These are phyloP conservation scores for Komagataea norvegica DNA, from an alignment of 1,139 yeast genomes.

Conservation along the genomic window DNA sequence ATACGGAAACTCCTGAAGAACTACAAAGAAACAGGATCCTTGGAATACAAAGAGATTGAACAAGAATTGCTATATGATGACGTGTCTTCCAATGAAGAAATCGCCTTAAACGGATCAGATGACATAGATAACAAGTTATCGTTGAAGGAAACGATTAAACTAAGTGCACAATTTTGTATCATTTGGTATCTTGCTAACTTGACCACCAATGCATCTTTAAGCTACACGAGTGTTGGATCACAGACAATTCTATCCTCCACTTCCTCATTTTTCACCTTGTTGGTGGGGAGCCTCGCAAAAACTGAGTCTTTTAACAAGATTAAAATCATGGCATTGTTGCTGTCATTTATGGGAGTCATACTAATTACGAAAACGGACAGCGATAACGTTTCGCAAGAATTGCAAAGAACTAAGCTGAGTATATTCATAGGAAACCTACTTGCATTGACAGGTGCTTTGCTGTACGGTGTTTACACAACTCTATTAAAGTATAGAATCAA, in stretches of 20 bases:
- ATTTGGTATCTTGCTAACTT: constrained; percentile 90
- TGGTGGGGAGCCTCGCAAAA: constrained; percentile 70
- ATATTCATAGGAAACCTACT: constrained; percentile 70
- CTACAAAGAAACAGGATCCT: constrained; percentile 27
- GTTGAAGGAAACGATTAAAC: constrained; percentile 44
- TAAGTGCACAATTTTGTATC: constrained; percentile 77
- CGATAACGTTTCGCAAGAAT: constrained; percentile 30
- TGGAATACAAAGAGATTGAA: constrained; percentile 27
- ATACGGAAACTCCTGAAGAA: constrained; percentile 30
- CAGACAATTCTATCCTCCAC: constrained; percentile 92
- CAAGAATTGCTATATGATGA: constrained; percentile 24
- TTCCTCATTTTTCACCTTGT: constrained; percentile 83
- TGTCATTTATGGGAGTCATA: constrained; percentile 75
- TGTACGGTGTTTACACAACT: constrained; percentile 91
- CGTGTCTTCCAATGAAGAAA: constrained; percentile 24
- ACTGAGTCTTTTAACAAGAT: constrained; percentile 63
- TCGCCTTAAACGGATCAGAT: constrained; percentile 23
- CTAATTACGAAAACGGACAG: constrained; percentile 64
- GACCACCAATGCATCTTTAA: constrained; percentile 79
- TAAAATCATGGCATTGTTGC: constrained; percentile 63
- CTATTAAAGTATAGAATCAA: constrained; percentile 68
- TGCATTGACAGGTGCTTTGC: constrained; percentile 77
- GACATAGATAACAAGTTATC: constrained; percentile 35
- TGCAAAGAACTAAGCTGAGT: constrained; percentile 31
- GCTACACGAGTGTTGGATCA: constrained; percentile 87